Base-by-base conservation (phyloP, 768 basidiomycete species). In the Mrakia blollopis region DNA sequence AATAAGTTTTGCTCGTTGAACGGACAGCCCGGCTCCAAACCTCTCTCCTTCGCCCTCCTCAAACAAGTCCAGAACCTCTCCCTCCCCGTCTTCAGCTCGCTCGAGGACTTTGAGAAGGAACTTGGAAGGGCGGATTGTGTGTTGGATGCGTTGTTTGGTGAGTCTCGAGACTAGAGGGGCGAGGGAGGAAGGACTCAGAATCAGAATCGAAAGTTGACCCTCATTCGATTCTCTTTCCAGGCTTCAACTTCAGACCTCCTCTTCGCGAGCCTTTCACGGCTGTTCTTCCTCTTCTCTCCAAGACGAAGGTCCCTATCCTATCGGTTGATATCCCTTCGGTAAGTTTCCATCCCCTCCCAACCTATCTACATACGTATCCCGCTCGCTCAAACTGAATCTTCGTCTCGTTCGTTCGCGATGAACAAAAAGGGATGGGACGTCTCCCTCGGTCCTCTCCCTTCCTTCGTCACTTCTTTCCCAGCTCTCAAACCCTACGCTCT, bases 181-280 rank as follows among this genome's bases (percentile, higher is more conserved):
- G 18, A 21, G 47, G 47, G 21, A 2, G 18, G 35, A 68, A 3
- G 2, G 57, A 18, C 21, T 32, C 28, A 30, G 32, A 14, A 23
- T 14, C 3, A 5, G 3, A 28, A 54, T 8, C 9, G 8, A 11
- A 61, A 18, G 32, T 16, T n/a, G 28, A 28, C 32, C 57, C 13
- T 39, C 35, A n/a, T 25, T n/a, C n/a, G n/a, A n/a, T n/a, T 25
- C 25, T 35, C 37, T 7, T 60, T 39, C 52, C 75, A 84, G 84
- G 96, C 7, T 98, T 99, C 85, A 98, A 95, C 1, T 99, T 98
- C 88, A 87, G 91, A 77, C 91, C 91, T 0, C 95, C 97, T 50
- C 87, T 94, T 8, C 91, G 97, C 16, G 84, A 90, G 11, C 97
- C 97, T 0, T 99, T 98, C 84, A 90, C 93, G 80, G 81, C 84